These are phyloP conservation scores for Aureobasidium vineae DNA, from an alignment of 2,329 filamentous ascomycete species.

Conservation along the genomic window DNA sequence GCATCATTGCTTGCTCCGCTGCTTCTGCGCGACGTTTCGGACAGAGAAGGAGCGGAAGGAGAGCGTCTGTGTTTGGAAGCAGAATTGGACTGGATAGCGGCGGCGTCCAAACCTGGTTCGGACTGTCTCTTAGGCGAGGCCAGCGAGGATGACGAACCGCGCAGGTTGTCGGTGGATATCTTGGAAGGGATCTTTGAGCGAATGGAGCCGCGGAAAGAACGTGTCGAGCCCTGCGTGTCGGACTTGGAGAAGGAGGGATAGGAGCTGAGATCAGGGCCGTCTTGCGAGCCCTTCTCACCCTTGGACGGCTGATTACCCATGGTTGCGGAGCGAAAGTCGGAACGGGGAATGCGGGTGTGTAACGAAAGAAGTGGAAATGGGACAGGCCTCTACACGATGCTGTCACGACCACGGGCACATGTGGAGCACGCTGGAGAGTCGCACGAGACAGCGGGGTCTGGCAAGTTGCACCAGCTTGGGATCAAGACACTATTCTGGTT, in stretches of 20 bases:
- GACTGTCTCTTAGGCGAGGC: conserved; percentile 17
- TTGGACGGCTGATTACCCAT: conserved; percentile 80
- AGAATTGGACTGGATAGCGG: conserved; percentile 69
- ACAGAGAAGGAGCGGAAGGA: conserved; percentile 30
- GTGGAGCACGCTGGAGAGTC: conserved; percentile 21
- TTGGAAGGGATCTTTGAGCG: conserved; percentile 83
- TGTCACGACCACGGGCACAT: conserved; percentile 44
- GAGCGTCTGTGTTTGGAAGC: conserved; percentile 48
- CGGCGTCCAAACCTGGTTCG: conserved; percentile 53
- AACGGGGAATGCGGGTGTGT: conserved; percentile 16
- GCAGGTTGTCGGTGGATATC: conserved; percentile 72
- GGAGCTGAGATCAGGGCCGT: conserved; percentile 66
- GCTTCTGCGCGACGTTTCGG: conserved; percentile 42
- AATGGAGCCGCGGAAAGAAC: conserved; percentile 76
- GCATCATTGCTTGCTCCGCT: conserved; percentile 35
- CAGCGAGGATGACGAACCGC: conserved; percentile 58
- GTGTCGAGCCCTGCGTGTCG: conserved; percentile 88
- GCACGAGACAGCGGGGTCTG: conserved; percentile 6
- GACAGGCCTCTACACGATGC: conserved; percentile 44
- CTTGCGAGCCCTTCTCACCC: conserved; percentile 47
- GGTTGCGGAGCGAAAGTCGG: conserved; percentile 9
- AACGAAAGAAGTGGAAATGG: not conserved
- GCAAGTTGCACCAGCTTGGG: not conserved
- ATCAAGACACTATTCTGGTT: not conserved
- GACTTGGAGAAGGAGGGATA: conserved; percentile 91